Evolutionary conservation across 768 basidiomycete genomes (phyloP), one percentile per base, ranked within the genome.

Genomic region (Gloeostereum incarnatum): DNA sequence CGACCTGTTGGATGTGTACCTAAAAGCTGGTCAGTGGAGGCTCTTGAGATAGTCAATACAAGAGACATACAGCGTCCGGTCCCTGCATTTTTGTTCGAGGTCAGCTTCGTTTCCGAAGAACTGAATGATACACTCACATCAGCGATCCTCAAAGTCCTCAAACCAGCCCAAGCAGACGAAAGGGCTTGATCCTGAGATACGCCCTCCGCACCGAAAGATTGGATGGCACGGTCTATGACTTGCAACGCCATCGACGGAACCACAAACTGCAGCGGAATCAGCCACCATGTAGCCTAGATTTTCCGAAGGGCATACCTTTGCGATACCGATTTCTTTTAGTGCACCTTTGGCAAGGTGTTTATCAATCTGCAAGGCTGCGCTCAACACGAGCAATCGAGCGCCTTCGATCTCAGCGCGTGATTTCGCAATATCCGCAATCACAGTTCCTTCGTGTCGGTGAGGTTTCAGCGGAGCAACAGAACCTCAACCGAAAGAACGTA

Each of bases 1-100:
- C 94, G 31, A 98, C 85, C 61, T 98, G 93, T 56, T 93, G 90
- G 36, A 96, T 82, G 60, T 98, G 93, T 2, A 96, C 89, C 73
- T 88, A 32, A 21, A 13, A 34, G 36, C 37, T 3, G 42, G 29
- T 59, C 29, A 59, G 45, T 14, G 44, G 36, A 30, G 31, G 13
- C 8, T 14, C 11, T 36, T 7, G n/a, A 8, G 18, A 11, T 14
- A 31, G 35, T 16, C 26, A 35, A 38, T n/a, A n/a, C n/a, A n/a
- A 7, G 30, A 31, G 39, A 60, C 72, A 45, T 45, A 80, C 83
- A 51, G 81, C 86, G 52, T 88, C 85, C 29, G 86, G 85, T 13
- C 86, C 86, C 82, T 84, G 48, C 17, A 44, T 39, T 32, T 23
- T 13, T 35, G 34, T 14, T 31, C 14, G 31, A n/a, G 17, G n/a